Evolutionary conservation across 257 asterid genomes (phyloP).

Genomic region (Solanum piurae): DNA sequence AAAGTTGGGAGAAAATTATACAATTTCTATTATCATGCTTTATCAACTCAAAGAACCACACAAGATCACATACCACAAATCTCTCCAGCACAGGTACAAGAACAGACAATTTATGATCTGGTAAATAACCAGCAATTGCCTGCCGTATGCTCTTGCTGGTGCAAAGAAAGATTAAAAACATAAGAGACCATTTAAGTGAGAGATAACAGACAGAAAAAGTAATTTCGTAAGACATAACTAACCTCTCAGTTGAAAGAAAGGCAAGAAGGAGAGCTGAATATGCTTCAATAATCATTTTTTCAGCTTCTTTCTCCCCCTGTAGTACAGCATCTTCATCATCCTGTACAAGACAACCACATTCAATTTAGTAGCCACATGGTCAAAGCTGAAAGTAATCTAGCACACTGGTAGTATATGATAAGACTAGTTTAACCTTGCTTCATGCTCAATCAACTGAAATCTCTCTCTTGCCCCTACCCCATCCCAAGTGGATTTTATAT

Average conservation of each 20-base stretch:
- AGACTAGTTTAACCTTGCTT: not conserved
- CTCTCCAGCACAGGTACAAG: constrained; percentile 94
- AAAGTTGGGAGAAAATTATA: not conserved
- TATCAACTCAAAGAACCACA: not conserved
- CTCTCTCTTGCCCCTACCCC: not conserved
- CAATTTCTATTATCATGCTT: not conserved
- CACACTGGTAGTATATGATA: not conserved
- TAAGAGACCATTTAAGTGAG: not conserved
- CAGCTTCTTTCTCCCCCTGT: constrained; percentile 92
- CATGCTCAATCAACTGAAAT: not conserved
- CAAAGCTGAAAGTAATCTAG: not conserved
- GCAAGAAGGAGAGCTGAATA: constrained; percentile 97
- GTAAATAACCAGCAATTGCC: constrained; percentile 61
- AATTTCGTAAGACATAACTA: not conserved
- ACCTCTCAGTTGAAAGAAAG: constrained; percentile 95
- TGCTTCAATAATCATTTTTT: constrained; percentile 96
- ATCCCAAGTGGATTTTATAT: not conserved
- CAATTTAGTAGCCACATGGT: not conserved
- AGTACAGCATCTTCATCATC: constrained; percentile 77
- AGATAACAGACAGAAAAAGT: not conserved
- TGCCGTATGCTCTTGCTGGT: constrained; percentile 54
- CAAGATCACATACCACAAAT: constrained; percentile 70
- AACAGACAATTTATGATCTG: constrained; percentile 44
- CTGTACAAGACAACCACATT: constrained; percentile 23
- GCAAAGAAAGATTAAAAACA: constrained; percentile 2